A percentile compares a stretch with the other conserved stretches of the same genome.
Evolutionary conservation across 768 basidiomycete genomes (phyloP).

Genomic region (Lactarius trivialis): DNA sequence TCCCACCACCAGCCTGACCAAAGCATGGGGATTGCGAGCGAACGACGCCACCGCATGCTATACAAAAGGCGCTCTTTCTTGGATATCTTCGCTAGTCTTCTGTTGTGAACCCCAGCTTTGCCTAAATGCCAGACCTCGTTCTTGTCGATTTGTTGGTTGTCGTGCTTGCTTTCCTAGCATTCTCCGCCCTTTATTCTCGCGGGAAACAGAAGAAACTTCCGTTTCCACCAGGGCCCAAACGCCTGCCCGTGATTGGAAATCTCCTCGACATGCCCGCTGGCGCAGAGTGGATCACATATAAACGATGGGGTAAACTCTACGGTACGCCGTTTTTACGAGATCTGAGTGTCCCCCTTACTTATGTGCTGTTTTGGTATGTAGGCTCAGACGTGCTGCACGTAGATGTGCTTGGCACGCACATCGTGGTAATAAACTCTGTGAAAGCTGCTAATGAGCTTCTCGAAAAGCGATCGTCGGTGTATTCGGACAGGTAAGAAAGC

Average conservation of each 20-base stretch:
- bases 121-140: not conserved
- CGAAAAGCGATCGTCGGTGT: slow-evolving; percentile 25
- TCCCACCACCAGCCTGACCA: not conserved
- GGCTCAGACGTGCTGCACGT: slow-evolving; percentile 23
- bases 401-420: slow-evolving; percentile 20
- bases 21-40: not conserved
- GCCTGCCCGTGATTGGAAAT: slow-evolving; percentile 23
- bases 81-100: not conserved
- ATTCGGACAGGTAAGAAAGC: slow-evolving; percentile 12
- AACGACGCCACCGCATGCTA: not conserved
- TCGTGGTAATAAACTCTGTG: slow-evolving; percentile 25
- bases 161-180: not conserved
- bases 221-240: slow-evolving; percentile 20
- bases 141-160: not conserved
- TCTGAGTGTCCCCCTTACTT: not conserved
- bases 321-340: slow-evolving; percentile 2
- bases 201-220: not conserved
- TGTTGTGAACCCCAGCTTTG: not conserved
- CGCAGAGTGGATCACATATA: slow-evolving; percentile 20
- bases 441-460: slow-evolving; percentile 26
- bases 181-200: not conserved
- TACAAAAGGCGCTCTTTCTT: not conserved
- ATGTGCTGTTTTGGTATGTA: not conserved
- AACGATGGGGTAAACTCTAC: slow-evolving; percentile 21
- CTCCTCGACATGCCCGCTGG: slow-evolving; percentile 19